These are phyloP conservation scores for Annulohypoxylon nitens DNA, from an alignment of 495 filamentous ascomycete species.

Conservation along the genomic window DNA sequence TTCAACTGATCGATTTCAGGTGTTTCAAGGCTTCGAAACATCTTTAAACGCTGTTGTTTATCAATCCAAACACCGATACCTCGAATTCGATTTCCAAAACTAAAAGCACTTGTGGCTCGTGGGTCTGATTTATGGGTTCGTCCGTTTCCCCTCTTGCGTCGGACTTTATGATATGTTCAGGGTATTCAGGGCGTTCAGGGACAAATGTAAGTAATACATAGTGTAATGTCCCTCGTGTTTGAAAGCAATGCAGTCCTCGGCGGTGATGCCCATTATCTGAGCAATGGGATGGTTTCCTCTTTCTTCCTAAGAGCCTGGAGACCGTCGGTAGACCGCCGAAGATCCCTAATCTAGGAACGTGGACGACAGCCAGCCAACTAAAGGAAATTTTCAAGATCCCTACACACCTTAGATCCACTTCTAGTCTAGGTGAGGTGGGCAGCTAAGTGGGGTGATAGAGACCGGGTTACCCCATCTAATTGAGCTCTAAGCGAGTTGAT, in stretches of 20 bases:
- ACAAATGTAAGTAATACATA: constrained; percentile 13
- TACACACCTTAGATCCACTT: constrained; percentile 14
- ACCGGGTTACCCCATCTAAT: background rate
- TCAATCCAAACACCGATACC: background rate
- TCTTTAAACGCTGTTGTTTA: background rate
- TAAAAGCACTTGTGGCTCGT: constrained; percentile 7
- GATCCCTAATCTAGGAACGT: constrained; percentile 31
- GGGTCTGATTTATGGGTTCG: background rate
- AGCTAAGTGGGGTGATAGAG: constrained; percentile 14
- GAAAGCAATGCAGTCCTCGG: constrained; percentile 6
- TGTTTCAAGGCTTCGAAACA: background rate
- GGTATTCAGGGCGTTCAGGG: background rate
- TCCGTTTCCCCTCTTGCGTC: constrained; percentile 9
- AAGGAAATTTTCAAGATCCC: constrained; percentile 6
- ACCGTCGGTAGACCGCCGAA: constrained; percentile 21
- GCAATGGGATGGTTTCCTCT: constrained; percentile 37
- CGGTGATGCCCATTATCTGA: constrained; percentile 36
- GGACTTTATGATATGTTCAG: constrained; percentile 9
- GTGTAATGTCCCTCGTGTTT: constrained; percentile 29
- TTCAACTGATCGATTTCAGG: background rate
- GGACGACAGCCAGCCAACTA: constrained; percentile 34
- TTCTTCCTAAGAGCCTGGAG: background rate
- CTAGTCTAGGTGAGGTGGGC: constrained; percentile 22
- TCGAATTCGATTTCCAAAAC: constrained; percentile 3
- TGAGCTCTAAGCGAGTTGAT: constrained; percentile 4